A percentile compares a stretch with the other conserved stretches of the same genome.
phyloP scores from a whole-genome alignment of 2,329 filamentous ascomycete species.

The Botrytis medusae region DNA sequence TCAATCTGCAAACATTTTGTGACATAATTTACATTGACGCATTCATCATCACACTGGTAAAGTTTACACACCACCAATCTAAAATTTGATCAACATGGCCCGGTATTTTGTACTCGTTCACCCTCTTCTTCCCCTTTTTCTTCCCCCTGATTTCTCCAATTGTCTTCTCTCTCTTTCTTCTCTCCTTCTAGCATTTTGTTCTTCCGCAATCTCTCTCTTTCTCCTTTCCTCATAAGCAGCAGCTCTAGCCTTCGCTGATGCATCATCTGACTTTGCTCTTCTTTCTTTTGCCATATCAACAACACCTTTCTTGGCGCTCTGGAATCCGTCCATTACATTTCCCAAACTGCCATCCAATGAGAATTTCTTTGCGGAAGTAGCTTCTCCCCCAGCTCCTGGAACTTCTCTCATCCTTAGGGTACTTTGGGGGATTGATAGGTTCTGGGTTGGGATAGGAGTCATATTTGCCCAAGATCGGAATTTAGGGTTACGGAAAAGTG shows the following conservation, averaged over 20 bases:
- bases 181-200: conserved; percentile 1
- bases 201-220: conserved; percentile 8
- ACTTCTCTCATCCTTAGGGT: conserved; percentile 6
- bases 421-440: background rate
- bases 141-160: background rate
- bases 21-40: conserved; percentile 11
- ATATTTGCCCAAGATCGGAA: conserved; percentile 45
- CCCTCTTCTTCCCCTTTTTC: background rate
- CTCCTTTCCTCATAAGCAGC: conserved; percentile 12
- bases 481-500: conserved; percentile 44
- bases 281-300: background rate
- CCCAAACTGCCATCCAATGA: conserved; percentile 10
- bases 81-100: background rate
- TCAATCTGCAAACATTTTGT: background rate
- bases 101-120: background rate
- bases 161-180: conserved; percentile 13
- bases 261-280: conserved; percentile 10
- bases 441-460: conserved; percentile 27
- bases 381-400: background rate
- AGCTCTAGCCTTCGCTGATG: background rate
- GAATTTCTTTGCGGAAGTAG: background rate
- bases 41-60: background rate
- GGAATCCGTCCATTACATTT: conserved; percentile 8
- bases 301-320: conserved; percentile 8
- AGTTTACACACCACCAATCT: background rate